Evolutionary conservation across 2,329 filamentous ascomycete species (phyloP).

Genomic region (Aspergillus chevalieri): DNA sequence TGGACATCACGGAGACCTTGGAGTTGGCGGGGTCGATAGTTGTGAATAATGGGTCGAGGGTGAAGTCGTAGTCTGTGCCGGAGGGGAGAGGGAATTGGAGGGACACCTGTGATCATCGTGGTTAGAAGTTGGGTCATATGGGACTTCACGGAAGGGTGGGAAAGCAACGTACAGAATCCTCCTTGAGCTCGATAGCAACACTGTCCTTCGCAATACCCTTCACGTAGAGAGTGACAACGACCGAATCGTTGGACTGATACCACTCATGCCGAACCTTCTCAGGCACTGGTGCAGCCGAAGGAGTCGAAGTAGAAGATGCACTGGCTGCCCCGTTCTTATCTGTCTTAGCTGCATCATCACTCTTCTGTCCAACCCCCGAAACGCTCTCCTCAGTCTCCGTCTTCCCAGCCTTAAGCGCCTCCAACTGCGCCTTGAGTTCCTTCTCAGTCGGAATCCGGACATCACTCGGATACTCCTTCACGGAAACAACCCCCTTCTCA

Average conservation of each 20-base stretch:
- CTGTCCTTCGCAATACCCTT: constrained; percentile 58
- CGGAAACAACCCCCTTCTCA: constrained; percentile 38
- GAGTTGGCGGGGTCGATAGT: constrained; percentile 57
- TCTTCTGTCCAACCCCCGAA: not conserved
- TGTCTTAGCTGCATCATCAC: not conserved
- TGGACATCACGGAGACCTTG: constrained; percentile 61
- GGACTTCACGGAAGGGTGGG: not conserved
- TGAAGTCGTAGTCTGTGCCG: constrained; percentile 53
- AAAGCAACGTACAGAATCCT: constrained; percentile 35
- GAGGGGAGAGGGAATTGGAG: constrained; percentile 54
- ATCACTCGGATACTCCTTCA: constrained; percentile 50
- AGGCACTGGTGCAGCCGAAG: constrained; percentile 23
- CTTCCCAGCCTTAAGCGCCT: constrained; percentile 24
- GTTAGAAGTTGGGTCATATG: not conserved
- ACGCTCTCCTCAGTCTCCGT: constrained; percentile 3
- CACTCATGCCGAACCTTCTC: constrained; percentile 63
- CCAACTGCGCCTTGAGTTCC: constrained; percentile 31
- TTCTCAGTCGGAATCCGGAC: constrained; percentile 39
- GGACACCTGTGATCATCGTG: constrained; percentile 35
- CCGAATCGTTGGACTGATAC: constrained; percentile 58
- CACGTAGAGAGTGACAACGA: constrained; percentile 60
- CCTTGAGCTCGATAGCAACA: constrained; percentile 47
- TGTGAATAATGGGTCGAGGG: constrained; percentile 61
- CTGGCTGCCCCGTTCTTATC: not conserved
- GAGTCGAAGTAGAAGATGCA: not conserved